phyloP scores from a whole-genome alignment of 495 filamentous ascomycete genomes.

The Podospora australis region DNA sequence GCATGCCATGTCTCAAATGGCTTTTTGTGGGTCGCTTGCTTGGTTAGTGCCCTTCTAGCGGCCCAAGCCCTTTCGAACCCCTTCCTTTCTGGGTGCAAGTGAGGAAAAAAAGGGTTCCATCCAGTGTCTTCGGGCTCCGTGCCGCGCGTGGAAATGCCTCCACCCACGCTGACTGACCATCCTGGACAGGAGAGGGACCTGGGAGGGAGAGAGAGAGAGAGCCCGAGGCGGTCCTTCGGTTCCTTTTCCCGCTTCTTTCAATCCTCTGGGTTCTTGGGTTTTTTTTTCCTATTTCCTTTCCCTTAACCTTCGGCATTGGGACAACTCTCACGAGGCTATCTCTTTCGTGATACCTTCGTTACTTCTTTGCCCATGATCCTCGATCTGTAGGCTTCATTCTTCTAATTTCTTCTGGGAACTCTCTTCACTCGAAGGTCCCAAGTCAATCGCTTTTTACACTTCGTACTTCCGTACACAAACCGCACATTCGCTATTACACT shows the following conservation, averaged over 20 bases:
- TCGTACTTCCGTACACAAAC: no score
- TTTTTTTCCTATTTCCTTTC: neutral
- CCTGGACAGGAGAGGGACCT: neutral
- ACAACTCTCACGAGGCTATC: neutral
- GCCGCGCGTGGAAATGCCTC: neutral
- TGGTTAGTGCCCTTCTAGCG: neutral
- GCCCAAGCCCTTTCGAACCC: neutral
- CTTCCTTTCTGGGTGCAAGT: no score
- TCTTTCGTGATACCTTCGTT: neutral
- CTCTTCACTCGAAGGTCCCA: neutral
- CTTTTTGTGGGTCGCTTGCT: neutral
- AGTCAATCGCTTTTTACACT: neutral
- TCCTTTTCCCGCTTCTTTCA: neutral
- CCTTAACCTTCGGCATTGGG: neutral
- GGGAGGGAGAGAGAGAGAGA: neutral
- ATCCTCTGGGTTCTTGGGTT: neutral
- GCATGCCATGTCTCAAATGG: constrained; percentile 4
- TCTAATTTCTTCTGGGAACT: neutral
- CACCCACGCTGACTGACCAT: neutral
- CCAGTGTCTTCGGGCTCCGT: no score
- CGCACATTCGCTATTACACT: neutral
- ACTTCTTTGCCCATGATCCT: neutral
- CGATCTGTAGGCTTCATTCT: neutral
- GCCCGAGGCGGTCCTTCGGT: neutral
- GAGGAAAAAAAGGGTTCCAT: no score